phyloP scores from a whole-genome alignment of 228 moss, liverwort and hornwort genomes.

The Sphagnum magellanicum region DNA sequence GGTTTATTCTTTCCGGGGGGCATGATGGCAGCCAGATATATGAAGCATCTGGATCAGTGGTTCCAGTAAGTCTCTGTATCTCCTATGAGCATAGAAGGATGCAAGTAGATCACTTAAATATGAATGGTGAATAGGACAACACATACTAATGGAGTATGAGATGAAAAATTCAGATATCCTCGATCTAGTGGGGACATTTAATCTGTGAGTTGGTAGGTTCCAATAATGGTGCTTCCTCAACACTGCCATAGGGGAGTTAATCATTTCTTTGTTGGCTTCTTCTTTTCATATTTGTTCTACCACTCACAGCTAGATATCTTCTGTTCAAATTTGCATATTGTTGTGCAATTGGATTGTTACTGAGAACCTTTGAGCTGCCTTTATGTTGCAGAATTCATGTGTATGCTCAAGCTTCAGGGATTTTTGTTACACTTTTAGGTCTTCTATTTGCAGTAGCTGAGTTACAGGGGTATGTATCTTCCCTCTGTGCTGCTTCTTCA shows the following conservation, averaged over 20 bases:
- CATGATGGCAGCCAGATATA: constrained; percentile 80
- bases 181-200: too few species aligned
- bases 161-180: not conserved
- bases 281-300: not conserved
- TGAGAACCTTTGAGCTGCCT: not conserved
- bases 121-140: not conserved
- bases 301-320: not conserved
- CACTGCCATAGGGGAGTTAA: not conserved
- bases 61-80: constrained; percentile 34
- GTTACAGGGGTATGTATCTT: constrained; percentile 46
- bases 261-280: not conserved
- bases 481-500: not conserved
- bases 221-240: not conserved
- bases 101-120: not conserved
- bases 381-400: constrained; percentile 55
- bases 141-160: not conserved
- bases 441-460: constrained; percentile 89
- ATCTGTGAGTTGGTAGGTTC: not conserved
- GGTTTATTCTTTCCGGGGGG: constrained; percentile 90
- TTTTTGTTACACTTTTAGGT: constrained; percentile 81
- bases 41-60: constrained; percentile 91
- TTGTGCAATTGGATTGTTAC: not conserved
- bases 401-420: constrained; percentile 71
- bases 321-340: not conserved
- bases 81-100: not conserved